Conservation (phyloP, 345 rosid genomes). For the Draba incana region DNA sequence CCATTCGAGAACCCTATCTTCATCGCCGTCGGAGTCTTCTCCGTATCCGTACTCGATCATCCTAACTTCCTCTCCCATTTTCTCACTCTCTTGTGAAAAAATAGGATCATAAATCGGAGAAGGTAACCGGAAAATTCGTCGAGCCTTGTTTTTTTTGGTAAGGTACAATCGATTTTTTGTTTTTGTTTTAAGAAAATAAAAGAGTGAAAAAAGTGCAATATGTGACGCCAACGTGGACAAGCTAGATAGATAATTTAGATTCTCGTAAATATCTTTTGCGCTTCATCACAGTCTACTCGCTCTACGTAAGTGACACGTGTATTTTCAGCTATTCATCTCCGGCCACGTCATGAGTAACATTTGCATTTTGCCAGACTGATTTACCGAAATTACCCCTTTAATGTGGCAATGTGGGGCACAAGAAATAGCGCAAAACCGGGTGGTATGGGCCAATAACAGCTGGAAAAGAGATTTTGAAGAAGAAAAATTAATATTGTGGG, state of each 20-base stretch:
- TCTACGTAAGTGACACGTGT: constrained; percentile 14
- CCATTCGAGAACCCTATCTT: constrained; percentile 27
- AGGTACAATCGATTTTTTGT: no score
- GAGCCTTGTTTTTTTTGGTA: constrained; percentile 28
- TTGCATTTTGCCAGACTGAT: no score
- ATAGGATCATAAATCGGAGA: constrained; percentile 28
- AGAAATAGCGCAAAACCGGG: background rate
- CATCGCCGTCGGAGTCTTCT: constrained; percentile 17
- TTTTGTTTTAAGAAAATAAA: background rate
- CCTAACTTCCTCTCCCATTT: constrained; percentile 38
- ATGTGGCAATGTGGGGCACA: background rate
- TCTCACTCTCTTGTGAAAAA: background rate
- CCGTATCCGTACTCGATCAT: constrained; percentile 41
- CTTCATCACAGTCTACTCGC: constrained; percentile 28
- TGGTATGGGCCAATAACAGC: constrained; percentile 41
- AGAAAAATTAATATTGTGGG: constrained; percentile 13
- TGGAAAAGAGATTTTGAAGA: constrained; percentile 36
- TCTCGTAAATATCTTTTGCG: constrained; percentile 52
- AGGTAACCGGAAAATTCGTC: constrained; percentile 24
- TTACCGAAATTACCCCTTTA: constrained; percentile 28
- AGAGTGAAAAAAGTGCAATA: constrained; percentile 51
- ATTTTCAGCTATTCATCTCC: background rate
- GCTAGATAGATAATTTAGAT: constrained; percentile 57
- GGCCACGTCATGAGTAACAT: constrained; percentile 36
- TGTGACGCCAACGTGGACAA: constrained; percentile 73